A percentile compares a stretch with the other conserved stretches of the same genome.
phyloP scores from a whole-genome alignment of 2,329 filamentous ascomycete species.

The Sporothrix curviconia region DNA sequence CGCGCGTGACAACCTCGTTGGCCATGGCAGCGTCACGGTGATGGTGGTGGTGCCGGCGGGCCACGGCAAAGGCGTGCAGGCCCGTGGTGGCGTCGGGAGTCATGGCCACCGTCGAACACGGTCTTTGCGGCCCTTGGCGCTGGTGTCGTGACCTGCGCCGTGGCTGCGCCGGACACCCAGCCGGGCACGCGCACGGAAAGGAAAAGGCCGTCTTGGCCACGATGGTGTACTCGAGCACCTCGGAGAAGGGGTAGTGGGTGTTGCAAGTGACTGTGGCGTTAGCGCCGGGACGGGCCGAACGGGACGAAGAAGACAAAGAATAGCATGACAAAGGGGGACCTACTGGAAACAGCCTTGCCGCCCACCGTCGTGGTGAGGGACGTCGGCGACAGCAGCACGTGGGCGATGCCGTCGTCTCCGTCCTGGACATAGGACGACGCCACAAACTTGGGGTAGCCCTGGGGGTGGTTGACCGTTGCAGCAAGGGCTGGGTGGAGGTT shows the following conservation, averaged over 20 bases:
- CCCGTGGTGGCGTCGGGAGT: background rate
- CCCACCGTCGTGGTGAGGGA: background rate
- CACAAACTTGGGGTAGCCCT: conserved; percentile 50
- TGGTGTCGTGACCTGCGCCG: background rate
- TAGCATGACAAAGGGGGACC: too few relatives aligned
- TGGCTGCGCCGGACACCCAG: background rate
- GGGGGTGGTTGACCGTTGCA: conserved; percentile 53
- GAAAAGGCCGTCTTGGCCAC: background rate
- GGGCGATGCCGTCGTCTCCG: conserved; percentile 40
- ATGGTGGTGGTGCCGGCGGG: background rate
- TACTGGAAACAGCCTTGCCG: background rate
- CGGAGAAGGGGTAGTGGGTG: background rate
- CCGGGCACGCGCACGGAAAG: background rate
- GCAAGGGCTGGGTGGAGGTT: conserved; percentile 33
- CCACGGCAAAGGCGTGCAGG: background rate
- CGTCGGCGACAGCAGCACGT: conserved; percentile 1
- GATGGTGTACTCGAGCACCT: background rate
- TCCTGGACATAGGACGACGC: conserved; percentile 41
- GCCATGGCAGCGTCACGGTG: background rate
- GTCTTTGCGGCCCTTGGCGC: background rate
- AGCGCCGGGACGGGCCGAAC: background rate
- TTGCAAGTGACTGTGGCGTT: background rate
- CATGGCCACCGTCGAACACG: background rate
- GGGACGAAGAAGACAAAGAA: background rate
- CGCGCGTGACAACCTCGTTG: background rate